Evolutionary conservation across 2,329 filamentous ascomycete genomes (phyloP), one percentile per base, ranked within the genome.

Genomic region (Neophaeococcomyces mojaviensis): DNA sequence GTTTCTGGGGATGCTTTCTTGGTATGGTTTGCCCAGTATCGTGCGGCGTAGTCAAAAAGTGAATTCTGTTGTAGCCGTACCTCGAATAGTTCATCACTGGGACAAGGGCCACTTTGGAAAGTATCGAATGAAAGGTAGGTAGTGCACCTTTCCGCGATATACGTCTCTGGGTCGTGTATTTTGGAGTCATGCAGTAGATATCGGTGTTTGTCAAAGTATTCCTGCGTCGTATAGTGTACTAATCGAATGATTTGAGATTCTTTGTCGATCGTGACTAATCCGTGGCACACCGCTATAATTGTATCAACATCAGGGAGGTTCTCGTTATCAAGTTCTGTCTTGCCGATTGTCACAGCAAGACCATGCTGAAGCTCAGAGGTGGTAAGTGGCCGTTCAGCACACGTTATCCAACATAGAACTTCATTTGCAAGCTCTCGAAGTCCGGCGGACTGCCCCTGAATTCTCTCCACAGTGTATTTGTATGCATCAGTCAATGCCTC

Each of bases 141-240:
- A 8, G 34, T 10, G 50, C 9, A 55, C 38, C 5, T 49, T 38
- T 7, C 46, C 44, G 2, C 51, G 39, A 10, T 39, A 42, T 31
- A 48, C 38, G 24, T 48, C 41, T 37, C 49, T 45, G 19, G 44
- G 15, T 20, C 33, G 1, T 4, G 2, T 20, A 8, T n/a, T n/a
- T n/a, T n/a, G n/a, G n/a, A n/a, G n/a, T n/a, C n/a, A n/a, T n/a
- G 36, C 36, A 5, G 7, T 7, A 7, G 13, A 8, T 20, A 39
- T 9, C 36, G 38, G 38, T 13, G 38, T 40, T 13, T 19, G 38
- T 67, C 56, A 37, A 74, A 68, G 54, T 70, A 75, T 41, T 73
- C 61, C 35, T 72, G 66, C 1, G 70, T 63, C 0, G 72, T 72
- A 44, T 70, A 68, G 50, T 74, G 70, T 3, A 70, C 49, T 8